Base-by-base conservation (phyloP, 345 rosid species). In the Salix purpurea region DNA sequence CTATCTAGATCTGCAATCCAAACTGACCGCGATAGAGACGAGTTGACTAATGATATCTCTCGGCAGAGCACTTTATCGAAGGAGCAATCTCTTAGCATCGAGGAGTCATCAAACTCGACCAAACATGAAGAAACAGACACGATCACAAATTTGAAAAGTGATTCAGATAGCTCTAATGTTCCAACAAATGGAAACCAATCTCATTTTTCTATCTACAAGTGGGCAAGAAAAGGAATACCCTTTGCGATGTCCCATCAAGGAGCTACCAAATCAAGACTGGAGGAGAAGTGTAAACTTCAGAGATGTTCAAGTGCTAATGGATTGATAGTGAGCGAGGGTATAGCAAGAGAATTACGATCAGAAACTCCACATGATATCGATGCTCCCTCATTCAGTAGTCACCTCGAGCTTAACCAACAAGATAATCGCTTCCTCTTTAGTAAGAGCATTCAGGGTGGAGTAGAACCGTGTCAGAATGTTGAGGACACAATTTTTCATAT, bases 161-260 rank as follows among this genome's bases (percentile, higher is more conserved):
- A 85, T 67, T 79, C 79, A n/a, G 67, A n/a, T 74, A 11, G 40
- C 78, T 76, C 88, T n/a, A 61, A 78, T 75, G 81, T 70, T 76
- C 19, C 46, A 26, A 67, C 66, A 24, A 76, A 74, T 3, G 54
- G 81, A 37, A 80, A 75, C 78, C 88, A 84, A 21, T 93, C 91
- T 85, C 97, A 91, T 83, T 91, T 95, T 86, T 95, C 99, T 1
- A 93, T 95, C 62, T 95, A 89, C 85, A 95, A 90, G 83, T 95
- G 99, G 99, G 96, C 91, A 65, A 86, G 90, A 84, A 87, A 89
- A 69, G 93, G 94, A 65, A 80, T 85, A 26, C 93, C 93, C 14
- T n/a, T 87, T 39, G 74, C 42, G 14, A 71, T 83, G 85, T 81
- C 91, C 66, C 76, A 80, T 23, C 84, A 87, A 81, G 84, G 87